Conservation (phyloP, 371 early-diverging fungal genomes). For the Lichtheimia ramosa region DNA sequence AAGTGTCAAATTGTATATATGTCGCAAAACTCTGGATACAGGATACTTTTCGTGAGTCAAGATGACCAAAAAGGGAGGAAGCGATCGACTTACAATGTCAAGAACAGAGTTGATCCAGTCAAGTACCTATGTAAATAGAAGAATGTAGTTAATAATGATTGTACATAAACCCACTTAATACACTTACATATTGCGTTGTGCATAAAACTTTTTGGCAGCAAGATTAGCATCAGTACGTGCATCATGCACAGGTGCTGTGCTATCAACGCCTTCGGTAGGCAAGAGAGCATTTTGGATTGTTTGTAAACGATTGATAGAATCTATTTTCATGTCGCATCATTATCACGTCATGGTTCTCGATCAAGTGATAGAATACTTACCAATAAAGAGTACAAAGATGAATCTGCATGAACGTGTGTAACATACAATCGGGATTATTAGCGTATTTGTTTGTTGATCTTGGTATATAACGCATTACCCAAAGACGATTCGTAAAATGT, state of each 20-base stretch:
- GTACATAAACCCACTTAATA: too few relatives aligned
- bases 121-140: not conserved
- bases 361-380: not conserved
- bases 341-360: not conserved
- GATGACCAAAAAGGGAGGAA: not conserved
- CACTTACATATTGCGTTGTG: constrained; percentile 15
- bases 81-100: constrained; percentile 8
- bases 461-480: constrained; percentile 6
- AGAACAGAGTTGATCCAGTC: constrained; percentile 15
- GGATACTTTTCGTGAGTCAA: not conserved
- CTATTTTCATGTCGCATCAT: not conserved
- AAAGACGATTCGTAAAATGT: constrained; percentile 15
- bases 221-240: constrained; percentile 8
- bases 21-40: constrained; percentile 7
- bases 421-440: not conserved
- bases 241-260: constrained; percentile 5
- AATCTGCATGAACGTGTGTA: constrained; percentile 5
- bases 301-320: constrained; percentile 11
- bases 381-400: constrained; percentile 15
- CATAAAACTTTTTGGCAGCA: constrained; percentile 17
- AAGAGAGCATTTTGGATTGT: constrained; percentile 4
- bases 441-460: not conserved
- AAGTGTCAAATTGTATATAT: constrained; percentile 12
- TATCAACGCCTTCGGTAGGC: not conserved
- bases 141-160: too few relatives aligned